A percentile compares a stretch with the other conserved stretches of the same genome.
These are phyloP conservation scores for Porodaedalea pini DNA, from an alignment of 1,284 basidiomycete species.

Conservation along the genomic window DNA sequence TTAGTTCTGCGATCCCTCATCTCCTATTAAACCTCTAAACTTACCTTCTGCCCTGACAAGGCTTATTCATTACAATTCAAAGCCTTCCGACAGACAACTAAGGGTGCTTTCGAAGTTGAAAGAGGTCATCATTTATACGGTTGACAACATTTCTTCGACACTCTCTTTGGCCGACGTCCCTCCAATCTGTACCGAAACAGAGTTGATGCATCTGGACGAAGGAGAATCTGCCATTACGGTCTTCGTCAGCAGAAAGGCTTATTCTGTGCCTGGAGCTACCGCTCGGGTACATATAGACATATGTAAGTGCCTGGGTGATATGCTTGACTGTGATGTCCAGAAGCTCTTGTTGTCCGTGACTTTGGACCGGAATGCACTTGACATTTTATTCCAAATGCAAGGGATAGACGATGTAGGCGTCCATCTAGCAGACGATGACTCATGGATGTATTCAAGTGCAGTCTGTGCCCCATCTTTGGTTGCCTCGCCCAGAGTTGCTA, in stretches of 20 bases:
- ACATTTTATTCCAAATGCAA: background rate
- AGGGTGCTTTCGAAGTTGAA: background rate
- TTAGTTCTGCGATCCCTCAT: background rate
- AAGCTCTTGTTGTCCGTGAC: background rate
- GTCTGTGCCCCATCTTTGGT: background rate
- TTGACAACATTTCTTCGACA: background rate
- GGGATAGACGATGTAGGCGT: background rate
- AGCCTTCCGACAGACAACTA: background rate
- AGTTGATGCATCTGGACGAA: background rate
- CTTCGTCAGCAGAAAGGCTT: background rate
- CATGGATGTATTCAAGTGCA: background rate
- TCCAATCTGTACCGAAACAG: background rate
- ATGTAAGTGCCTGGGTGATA: background rate
- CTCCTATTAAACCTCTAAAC: background rate
- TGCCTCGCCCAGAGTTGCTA: background rate
- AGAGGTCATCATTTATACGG: background rate
- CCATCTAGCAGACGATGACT: background rate
- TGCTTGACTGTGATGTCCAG: background rate
- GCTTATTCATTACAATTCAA: background rate
- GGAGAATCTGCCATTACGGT: background rate
- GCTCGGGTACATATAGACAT: background rate
- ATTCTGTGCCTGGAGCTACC: background rate
- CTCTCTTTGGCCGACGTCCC: background rate
- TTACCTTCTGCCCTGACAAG: background rate
- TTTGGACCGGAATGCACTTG: background rate